Evolutionary conservation across 148 eudicot species (phyloP).

Genomic region (Rhododendron ovatum): DNA sequence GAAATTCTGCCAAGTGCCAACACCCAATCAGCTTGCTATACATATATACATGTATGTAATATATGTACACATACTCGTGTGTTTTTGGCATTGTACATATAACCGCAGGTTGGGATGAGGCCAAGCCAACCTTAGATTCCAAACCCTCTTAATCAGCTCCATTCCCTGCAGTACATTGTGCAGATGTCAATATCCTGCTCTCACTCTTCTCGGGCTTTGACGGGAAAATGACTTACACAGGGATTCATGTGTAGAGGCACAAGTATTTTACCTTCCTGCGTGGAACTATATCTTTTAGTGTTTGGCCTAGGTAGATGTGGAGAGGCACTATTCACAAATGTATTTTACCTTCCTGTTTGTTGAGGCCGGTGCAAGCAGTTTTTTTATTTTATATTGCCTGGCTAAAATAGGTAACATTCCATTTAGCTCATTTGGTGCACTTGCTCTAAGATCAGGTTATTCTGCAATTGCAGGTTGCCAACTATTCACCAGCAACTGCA

Average conservation of each 20-base stretch:
- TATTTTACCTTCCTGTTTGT: neutral
- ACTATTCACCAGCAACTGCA: constrained; percentile 95
- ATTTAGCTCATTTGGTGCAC: neutral
- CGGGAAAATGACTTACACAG: neutral
- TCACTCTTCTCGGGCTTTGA: neutral
- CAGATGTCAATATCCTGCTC: neutral
- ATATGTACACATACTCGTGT: neutral
- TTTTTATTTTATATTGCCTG: neutral
- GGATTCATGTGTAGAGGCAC: neutral
- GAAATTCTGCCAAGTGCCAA: neutral
- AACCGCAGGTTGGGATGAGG: neutral
- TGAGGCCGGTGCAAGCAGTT: neutral
- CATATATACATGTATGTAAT: neutral
- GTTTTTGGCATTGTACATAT: neutral
- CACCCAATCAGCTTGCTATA: neutral
- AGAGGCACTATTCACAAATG: neutral
- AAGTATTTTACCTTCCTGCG: neutral
- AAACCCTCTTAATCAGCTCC: neutral
- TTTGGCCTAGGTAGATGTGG: neutral
- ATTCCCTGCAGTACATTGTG: neutral
- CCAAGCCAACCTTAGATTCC: neutral
- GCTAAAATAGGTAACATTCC: neutral
- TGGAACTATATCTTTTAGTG: no score
- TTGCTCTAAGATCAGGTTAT: neutral
- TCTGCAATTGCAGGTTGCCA: constrained; percentile 62